Percentiles rank a stretch among this genome's conserved stretches.
phyloP scores from a whole-genome alignment of 225 moss, liverwort and hornwort species.

The Anthoceros angustus region DNA sequence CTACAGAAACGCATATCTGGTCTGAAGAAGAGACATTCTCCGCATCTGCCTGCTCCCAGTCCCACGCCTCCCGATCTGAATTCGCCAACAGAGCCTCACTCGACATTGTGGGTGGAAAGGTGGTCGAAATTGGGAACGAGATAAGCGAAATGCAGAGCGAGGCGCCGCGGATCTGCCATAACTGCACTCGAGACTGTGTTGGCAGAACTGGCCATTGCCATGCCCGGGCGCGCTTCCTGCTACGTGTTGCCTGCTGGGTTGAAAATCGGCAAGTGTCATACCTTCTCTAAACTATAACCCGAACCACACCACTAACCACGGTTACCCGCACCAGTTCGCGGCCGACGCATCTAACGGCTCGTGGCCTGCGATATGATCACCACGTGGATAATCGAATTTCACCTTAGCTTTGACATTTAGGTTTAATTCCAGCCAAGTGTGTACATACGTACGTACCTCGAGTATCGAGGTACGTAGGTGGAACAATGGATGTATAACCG shows the following conservation, averaged over 20 bases:
- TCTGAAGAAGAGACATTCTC: neutral
- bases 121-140: neutral
- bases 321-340: no score
- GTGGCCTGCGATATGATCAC: no score
- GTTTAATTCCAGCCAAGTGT: no score
- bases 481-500: no score
- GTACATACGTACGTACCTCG: no score
- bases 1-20: neutral
- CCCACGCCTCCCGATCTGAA: neutral
- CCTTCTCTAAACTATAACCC: no score
- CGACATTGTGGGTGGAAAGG: neutral
- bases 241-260: neutral
- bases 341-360: no score
- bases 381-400: no score
- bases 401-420: no score
- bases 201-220: neutral
- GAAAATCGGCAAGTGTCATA: no score
- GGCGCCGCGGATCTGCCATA: slow-evolving; percentile 6
- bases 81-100: neutral
- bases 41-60: neutral
- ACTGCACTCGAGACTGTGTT: neutral
- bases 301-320: no score
- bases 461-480: no score
- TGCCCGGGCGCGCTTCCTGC: neutral
- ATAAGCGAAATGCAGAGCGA: slow-evolving; percentile 3